Evolutionary conservation across 2,329 filamentous ascomycete species (phyloP), one percentile per base, ranked within the genome.

Genomic region (Aureobasidium sp.): DNA sequence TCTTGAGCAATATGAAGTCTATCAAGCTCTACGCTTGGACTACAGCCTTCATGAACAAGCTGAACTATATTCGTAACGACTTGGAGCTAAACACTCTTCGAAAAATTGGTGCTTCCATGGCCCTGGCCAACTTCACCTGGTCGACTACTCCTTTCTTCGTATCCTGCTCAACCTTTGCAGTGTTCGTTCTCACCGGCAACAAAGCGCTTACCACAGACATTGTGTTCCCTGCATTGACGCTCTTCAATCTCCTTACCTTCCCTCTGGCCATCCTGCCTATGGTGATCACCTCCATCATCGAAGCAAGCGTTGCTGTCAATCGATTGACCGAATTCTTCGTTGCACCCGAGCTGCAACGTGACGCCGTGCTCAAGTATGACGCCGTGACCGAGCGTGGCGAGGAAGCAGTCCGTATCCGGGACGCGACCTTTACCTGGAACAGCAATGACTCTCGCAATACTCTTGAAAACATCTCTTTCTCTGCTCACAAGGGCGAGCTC

Each of bases 1-100:
- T 99, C 67, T 81, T 99, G 71, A 97, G 95, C 81, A 97, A 97
- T 77, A 99, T 99, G 90, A 99, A 99, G 80, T 96, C 91, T 72
- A 81, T 99, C 79, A 99, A 99, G 78, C 84, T 99, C 22, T 99
- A 97, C 73, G 94, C 94, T 34, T 99, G 94, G 94, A 93, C 92
- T 36, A 88, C 87, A 34, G 93, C 94, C 15, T 99, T 99, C 73
- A 96, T 97, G 87, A 94, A 91, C 76, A 96, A 96, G 77, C 85
- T 99, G 63, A 97, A 94, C 77, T 89, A 90, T 73, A 91, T 99
- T 64, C 87, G 94, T 75, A 99, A 99, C 76, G 94, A 99, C 70
- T 85, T 91, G 69, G 94, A 99, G 76, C 80, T 99, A 61, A 94
- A 94, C 79, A 99, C 95, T 29, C 82, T 99, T 62, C 88, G 94